phyloP scores from a whole-genome alignment of 2,329 filamentous ascomycete genomes.

The Penicillium janthinellum region DNA sequence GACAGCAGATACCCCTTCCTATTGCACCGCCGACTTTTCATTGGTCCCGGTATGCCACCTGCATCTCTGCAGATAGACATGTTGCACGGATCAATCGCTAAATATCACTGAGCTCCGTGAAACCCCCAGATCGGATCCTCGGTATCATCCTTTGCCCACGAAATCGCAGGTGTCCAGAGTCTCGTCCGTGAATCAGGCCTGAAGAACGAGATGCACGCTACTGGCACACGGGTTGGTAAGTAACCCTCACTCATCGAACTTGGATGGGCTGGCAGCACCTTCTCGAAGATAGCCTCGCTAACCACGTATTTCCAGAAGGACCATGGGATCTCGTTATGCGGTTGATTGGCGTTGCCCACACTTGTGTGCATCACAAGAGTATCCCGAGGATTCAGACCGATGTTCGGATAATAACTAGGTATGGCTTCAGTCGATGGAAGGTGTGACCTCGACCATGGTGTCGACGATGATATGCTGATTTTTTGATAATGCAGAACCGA shows the following conservation, averaged over 20 bases:
- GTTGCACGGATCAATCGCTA: not conserved
- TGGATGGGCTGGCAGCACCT: not conserved
- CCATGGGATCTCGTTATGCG: constrained; percentile 3
- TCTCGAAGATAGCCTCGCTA: not conserved
- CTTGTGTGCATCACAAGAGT: constrained; percentile 3
- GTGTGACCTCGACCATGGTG: no score
- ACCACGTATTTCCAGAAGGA: not conserved
- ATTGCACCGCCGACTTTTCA: not conserved
- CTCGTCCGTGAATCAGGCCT: constrained; percentile 6
- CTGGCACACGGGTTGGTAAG: constrained; percentile 2
- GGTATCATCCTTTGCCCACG: not conserved
- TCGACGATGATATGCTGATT: not conserved
- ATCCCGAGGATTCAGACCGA: constrained; percentile 6
- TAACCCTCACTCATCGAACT: not conserved
- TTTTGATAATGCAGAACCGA: not conserved
- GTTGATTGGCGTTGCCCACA: constrained; percentile 1
- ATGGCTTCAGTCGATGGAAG: not conserved
- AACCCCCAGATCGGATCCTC: not conserved
- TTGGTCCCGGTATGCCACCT: not conserved
- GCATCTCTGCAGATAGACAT: not conserved
- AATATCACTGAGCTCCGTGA: not conserved
- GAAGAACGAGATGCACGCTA: constrained; percentile 3
- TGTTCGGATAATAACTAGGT: constrained; percentile 2
- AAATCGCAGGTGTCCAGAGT: constrained; percentile 1
- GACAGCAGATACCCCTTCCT: not conserved